Conservation (phyloP, 1,139 yeast genomes). For the Geotrichum reessii region DNA sequence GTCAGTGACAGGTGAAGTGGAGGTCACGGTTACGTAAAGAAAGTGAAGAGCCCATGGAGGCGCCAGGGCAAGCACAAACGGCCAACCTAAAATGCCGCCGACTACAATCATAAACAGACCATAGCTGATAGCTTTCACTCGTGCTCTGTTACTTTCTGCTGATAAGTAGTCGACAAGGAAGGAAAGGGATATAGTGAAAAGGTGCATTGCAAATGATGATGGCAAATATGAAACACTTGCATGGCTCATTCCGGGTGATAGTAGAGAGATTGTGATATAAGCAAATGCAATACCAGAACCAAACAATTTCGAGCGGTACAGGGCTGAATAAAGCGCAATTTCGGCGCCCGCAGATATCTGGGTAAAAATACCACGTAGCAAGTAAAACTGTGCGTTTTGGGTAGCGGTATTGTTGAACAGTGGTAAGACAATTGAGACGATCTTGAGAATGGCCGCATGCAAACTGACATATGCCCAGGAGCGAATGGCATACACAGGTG, state of each 20-base stretch:
- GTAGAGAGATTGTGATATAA: constrained; percentile 48
- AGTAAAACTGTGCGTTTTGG: constrained; percentile 38
- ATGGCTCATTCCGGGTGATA: constrained; percentile 70
- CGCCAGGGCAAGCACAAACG: constrained; percentile 67
- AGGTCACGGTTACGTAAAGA: background rate
- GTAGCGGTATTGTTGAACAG: background rate
- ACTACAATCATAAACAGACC: constrained; percentile 51
- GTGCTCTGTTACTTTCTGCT: constrained; percentile 16
- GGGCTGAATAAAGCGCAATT: constrained; percentile 39
- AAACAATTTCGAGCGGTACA: constrained; percentile 5
- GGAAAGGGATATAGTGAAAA: constrained; percentile 52
- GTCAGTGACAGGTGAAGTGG: background rate
- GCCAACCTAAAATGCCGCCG: constrained; percentile 89
- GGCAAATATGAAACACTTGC: constrained; percentile 84
- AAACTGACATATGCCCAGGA: constrained; percentile 62
- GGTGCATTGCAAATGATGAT: constrained; percentile 76
- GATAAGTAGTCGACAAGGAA: constrained; percentile 34
- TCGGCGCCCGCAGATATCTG: constrained; percentile 53
- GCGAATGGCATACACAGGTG: constrained; percentile 82
- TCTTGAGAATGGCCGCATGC: constrained; percentile 33
- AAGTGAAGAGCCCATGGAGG: constrained; percentile 17
- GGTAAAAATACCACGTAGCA: constrained; percentile 51
- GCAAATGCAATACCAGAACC: constrained; percentile 44
- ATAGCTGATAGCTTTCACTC: constrained; percentile 23
- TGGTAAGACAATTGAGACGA: constrained; percentile 2